Evolutionary conservation across 2,329 filamentous ascomycete genomes (phyloP).

Genomic region (Verticillium tricorpus): DNA sequence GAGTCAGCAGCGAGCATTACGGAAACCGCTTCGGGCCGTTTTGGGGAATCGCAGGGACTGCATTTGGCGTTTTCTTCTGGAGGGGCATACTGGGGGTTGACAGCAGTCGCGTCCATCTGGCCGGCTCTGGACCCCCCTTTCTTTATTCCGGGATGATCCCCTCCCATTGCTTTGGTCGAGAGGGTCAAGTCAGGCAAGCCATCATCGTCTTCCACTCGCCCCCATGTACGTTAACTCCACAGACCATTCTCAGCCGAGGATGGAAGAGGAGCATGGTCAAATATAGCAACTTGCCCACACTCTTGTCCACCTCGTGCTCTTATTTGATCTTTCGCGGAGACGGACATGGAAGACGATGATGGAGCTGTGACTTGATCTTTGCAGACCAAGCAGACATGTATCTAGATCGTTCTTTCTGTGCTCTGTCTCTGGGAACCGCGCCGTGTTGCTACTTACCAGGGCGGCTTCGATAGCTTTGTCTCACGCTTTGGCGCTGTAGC

Average conservation of each 20-base stretch:
- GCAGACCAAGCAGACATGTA: constrained; percentile 28
- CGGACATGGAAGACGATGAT: constrained; percentile 56
- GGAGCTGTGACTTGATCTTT: constrained; percentile 48
- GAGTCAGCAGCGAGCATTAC: constrained; percentile 40
- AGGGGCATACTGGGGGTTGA: constrained; percentile 5
- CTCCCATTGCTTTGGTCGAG: constrained; percentile 13
- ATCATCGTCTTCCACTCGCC: constrained; percentile 63
- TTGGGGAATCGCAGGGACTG: constrained; percentile 24
- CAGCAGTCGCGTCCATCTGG: constrained; percentile 11
- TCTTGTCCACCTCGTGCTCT: constrained; percentile 32
- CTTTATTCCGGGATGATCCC: background rate
- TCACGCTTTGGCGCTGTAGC: constrained; percentile 16
- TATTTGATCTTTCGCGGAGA: constrained; percentile 6
- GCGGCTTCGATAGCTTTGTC: background rate
- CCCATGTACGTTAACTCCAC: constrained; percentile 63
- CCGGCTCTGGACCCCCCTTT: constrained; percentile 11
- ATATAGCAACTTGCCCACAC: constrained; percentile 42
- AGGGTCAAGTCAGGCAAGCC: constrained; percentile 57
- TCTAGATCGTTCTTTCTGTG: constrained; percentile 30
- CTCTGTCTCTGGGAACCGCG: constrained; percentile 8
- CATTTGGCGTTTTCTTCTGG: constrained; percentile 15
- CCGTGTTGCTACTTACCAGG: constrained; percentile 1
- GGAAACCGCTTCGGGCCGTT: constrained; percentile 12
- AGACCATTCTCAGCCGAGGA: constrained; percentile 22
- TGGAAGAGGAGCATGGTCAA: constrained; percentile 35